Conservation (phyloP, 23 red algal genomes). For the Gracilaria caudata region DNA sequence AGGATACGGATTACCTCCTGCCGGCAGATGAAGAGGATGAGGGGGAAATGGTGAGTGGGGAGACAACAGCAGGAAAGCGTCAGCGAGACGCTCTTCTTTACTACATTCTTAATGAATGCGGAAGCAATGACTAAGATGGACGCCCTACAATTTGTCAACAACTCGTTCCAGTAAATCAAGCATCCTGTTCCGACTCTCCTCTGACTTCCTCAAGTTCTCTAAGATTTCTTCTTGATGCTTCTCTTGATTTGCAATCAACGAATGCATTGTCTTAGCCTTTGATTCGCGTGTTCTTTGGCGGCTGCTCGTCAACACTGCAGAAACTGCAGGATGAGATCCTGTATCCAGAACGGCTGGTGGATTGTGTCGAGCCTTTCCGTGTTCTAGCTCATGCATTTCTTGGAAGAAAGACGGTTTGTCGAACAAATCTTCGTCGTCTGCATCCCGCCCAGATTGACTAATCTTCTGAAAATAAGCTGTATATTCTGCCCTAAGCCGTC, state of each 20-base stretch:
- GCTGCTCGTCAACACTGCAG: neutral
- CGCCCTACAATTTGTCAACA: constrained; percentile 27
- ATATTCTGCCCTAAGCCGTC: constrained; percentile 8
- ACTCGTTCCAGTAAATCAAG: neutral
- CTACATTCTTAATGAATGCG: constrained; percentile 5
- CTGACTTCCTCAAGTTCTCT: too few relatives aligned
- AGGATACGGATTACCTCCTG: neutral
- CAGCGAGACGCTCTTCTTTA: constrained; percentile 37
- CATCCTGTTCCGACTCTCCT: too few relatives aligned
- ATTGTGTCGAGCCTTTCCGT: neutral
- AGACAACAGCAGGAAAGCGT: neutral
- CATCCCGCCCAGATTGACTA: neutral
- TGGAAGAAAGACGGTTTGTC: neutral
- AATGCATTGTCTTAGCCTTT: neutral
- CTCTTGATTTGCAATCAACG: too few relatives aligned
- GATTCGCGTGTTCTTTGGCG: neutral
- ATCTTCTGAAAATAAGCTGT: neutral
- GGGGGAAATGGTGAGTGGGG: neutral
- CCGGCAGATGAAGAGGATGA: neutral
- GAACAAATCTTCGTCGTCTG: neutral
- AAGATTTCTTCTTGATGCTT: too few relatives aligned
- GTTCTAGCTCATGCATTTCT: constrained; percentile 17
- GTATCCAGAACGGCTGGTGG: neutral
- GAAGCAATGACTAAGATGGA: too few relatives aligned
- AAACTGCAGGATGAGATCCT: too few relatives aligned